A percentile compares a stretch with the other conserved stretches of the same genome.
Conservation (phyloP, 257 asterid genomes). For the Gentiana straminea region DNA sequence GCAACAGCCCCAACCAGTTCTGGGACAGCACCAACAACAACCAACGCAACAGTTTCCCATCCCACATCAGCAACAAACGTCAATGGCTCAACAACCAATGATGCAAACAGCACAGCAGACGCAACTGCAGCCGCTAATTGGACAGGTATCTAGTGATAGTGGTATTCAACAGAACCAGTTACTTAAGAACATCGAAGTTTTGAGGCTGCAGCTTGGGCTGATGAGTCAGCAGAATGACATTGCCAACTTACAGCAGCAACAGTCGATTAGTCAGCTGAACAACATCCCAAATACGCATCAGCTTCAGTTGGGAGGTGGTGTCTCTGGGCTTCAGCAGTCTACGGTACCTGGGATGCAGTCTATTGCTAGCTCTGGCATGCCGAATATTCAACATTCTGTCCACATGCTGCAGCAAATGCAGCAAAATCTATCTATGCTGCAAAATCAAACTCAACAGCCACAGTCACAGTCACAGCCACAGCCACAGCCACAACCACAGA, state of each 20-base stretch:
- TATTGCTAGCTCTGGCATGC: constrained; percentile 46
- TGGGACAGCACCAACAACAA: constrained; percentile 61
- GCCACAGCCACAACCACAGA: constrained; percentile 41
- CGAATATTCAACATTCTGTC: constrained; percentile 52
- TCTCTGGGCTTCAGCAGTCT: constrained; percentile 74
- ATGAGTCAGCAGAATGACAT: constrained; percentile 62
- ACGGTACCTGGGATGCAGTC: constrained; percentile 72
- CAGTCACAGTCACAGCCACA: constrained; percentile 9
- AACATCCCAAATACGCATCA: constrained; percentile 67
- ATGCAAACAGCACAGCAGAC: constrained; percentile 54
- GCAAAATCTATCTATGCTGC: constrained; percentile 55
- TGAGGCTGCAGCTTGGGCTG: constrained; percentile 57
- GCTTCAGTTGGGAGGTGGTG: constrained; percentile 42
- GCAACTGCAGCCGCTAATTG: constrained; percentile 45
- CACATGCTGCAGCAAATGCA: constrained; percentile 76
- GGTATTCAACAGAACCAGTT: constrained; percentile 71
- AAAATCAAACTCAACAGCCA: constrained; percentile 56
- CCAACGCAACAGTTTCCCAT: constrained; percentile 30
- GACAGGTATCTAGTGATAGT: constrained; percentile 52
- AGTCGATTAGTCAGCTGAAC: constrained; percentile 58
- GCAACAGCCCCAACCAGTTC: constrained; percentile 80
- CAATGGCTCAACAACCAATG: constrained; percentile 50
- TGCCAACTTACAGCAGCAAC: constrained; percentile 55
- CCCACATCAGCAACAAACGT: constrained; percentile 53
- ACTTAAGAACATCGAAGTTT: constrained; percentile 50